These are phyloP conservation scores for Serendipita sp. DNA, from an alignment of 768 basidiomycete species.

Conservation along the genomic window DNA sequence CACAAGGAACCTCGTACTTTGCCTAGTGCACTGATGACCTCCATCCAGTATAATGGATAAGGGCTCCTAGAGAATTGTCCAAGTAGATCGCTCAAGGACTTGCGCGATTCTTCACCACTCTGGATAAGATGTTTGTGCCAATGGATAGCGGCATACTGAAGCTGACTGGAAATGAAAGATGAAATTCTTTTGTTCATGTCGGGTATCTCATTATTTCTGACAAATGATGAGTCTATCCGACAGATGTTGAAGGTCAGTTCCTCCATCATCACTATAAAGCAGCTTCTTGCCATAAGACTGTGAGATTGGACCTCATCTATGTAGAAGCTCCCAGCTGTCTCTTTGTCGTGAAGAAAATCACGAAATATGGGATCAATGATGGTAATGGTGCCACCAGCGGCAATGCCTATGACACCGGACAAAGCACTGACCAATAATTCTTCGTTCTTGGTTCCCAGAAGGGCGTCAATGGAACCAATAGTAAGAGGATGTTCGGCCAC, in stretches of 20 bases:
- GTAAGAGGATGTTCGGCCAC: background rate
- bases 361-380: background rate
- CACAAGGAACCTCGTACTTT: background rate
- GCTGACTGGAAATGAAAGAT: background rate
- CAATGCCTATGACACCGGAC: background rate
- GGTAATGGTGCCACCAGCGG: background rate
- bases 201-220: background rate
- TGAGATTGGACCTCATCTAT: background rate
- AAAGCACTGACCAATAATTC: background rate
- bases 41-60: background rate
- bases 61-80: background rate
- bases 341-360: background rate
- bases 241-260: background rate
- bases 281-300: background rate
- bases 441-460: background rate
- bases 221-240: background rate
- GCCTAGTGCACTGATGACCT: background rate
- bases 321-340: background rate
- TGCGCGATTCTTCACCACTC: background rate
- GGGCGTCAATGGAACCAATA: background rate
- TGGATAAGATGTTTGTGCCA: background rate
- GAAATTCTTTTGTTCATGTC: background rate
- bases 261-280: background rate
- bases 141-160: background rate
- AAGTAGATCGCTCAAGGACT: background rate